These are phyloP conservation scores for Apium graveolens DNA, from an alignment of 129 eudicot species.

Conservation along the genomic window DNA sequence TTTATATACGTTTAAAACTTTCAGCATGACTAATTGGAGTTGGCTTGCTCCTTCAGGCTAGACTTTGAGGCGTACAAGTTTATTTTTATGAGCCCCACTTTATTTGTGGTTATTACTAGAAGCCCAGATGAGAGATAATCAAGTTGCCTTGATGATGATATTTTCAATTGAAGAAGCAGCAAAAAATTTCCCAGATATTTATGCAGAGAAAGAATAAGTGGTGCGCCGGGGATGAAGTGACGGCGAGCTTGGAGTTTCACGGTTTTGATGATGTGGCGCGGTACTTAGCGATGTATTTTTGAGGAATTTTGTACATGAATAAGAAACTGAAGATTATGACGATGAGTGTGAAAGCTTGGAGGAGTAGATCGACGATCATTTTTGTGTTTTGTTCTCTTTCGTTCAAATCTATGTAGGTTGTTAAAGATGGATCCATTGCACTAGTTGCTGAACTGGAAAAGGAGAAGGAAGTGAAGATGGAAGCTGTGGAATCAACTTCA, in stretches of 20 bases:
- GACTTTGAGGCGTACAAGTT: slow-evolving; percentile 11
- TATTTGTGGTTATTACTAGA: not conserved
- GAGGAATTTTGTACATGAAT: slow-evolving; percentile 49
- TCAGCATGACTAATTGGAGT: not conserved
- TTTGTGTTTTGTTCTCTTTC: slow-evolving; percentile 3
- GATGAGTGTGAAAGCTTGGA: slow-evolving; percentile 35
- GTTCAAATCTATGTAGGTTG: not conserved
- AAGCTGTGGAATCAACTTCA: no score
- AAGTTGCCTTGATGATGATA: no score
- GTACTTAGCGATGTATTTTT: slow-evolving; percentile 33
- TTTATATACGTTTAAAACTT: no score
- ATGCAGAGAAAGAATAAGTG: no score
- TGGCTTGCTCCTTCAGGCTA: not conserved
- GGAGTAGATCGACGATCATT: slow-evolving; percentile 50
- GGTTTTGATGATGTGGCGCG: slow-evolving; percentile 13
- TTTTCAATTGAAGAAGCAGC: no score
- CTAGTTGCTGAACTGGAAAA: no score
- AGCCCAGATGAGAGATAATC: no score
- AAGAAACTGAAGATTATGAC: slow-evolving; percentile 39
- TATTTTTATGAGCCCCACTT: not conserved
- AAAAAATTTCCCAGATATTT: no score
- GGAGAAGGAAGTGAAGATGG: no score
- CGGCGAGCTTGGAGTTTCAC: slow-evolving; percentile 50
- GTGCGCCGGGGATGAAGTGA: slow-evolving; percentile 78
- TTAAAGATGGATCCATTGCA: no score